Conservation (phyloP, 2,329 filamentous ascomycete species). For the Lasiodiplodia theobromae region DNA sequence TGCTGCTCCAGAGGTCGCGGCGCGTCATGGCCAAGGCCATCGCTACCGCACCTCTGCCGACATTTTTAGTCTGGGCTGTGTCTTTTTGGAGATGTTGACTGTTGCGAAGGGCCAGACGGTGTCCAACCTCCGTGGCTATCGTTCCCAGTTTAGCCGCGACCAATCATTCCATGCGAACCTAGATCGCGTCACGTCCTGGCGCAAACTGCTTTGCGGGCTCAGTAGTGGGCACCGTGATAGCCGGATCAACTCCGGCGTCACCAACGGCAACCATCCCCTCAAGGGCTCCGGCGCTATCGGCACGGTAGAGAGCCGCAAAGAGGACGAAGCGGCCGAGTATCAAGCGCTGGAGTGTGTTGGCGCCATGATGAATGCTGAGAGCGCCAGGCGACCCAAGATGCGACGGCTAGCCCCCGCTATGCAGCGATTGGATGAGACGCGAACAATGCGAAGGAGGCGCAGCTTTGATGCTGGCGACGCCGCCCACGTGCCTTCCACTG, state of each 20-base stretch:
- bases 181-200: slow-evolving; percentile 42
- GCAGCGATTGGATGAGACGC: slow-evolving; percentile 40
- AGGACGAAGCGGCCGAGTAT: slow-evolving; percentile 42
- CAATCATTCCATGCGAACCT: slow-evolving; percentile 49
- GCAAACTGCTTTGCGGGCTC: slow-evolving; percentile 22
- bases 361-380: slow-evolving; percentile 44
- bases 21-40: slow-evolving; percentile 39
- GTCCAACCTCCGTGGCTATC: slow-evolving; percentile 43
- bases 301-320: slow-evolving; percentile 36
- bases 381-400: slow-evolving; percentile 46
- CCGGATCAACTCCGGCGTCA: slow-evolving; percentile 9
- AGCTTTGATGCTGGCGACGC: slow-evolving; percentile 40
- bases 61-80: slow-evolving; percentile 49
- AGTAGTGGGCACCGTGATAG: slow-evolving; percentile 18
- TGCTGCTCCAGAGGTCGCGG: slow-evolving; percentile 47
- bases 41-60: slow-evolving; percentile 42
- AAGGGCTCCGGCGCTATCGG: slow-evolving; percentile 1
- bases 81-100: slow-evolving; percentile 50
- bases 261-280: slow-evolving; percentile 13
- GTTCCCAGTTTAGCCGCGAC: slow-evolving; percentile 43
- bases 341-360: slow-evolving; percentile 45
- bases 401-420: slow-evolving; percentile 37
- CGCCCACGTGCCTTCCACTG: slow-evolving; percentile 8
- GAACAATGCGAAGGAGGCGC: slow-evolving; percentile 39
- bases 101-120: slow-evolving; percentile 46